A percentile compares a stretch with the other conserved stretches of the same genome.
These are phyloP conservation scores for Leptographium wingfieldii DNA, from an alignment of 2,329 filamentous ascomycete species.

Conservation along the genomic window DNA sequence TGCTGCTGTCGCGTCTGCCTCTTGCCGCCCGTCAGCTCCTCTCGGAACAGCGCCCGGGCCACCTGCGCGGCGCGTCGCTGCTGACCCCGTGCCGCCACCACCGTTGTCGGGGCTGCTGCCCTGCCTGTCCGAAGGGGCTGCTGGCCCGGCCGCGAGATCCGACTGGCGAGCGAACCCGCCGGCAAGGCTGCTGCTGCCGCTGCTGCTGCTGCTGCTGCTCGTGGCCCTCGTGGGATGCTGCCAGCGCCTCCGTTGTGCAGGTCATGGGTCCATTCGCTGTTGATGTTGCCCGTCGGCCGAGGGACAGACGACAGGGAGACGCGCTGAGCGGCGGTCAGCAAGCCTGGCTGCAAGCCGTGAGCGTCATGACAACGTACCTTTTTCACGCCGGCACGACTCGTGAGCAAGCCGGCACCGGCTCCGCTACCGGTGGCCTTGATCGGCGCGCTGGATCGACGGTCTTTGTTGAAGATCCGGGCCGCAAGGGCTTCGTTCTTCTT, in stretches of 20 bases:
- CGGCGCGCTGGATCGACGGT: conserved; percentile 44
- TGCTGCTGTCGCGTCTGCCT: conserved; percentile 16
- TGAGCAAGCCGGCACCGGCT: conserved; percentile 41
- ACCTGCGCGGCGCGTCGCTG: conserved; percentile 27
- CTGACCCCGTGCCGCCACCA: conserved; percentile 5
- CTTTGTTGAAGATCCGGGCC: conserved; percentile 54
- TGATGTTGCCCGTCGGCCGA: conserved; percentile 34
- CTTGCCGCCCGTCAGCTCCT: conserved; percentile 17
- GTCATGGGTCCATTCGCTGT: conserved; percentile 61
- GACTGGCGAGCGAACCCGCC: conserved; percentile 30
- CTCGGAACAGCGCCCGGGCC: conserved; percentile 30
- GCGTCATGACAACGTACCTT: conserved; percentile 39
- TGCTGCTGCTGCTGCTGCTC: conserved; percentile 15
- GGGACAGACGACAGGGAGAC: conserved; percentile 19
- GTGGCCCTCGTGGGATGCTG: background rate
- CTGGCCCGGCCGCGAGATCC: conserved; percentile 23
- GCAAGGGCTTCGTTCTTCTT: conserved; percentile 63
- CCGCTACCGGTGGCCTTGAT: conserved; percentile 24
- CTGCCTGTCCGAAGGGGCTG: background rate
- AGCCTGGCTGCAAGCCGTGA: background rate
- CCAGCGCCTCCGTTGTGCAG: conserved; percentile 35
- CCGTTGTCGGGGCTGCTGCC: background rate
- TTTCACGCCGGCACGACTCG: conserved; percentile 59
- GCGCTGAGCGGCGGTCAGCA: conserved; percentile 12
- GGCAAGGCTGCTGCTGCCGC: background rate